Percentiles rank a stretch among this genome's conserved stretches.
Evolutionary conservation across 1,284 basidiomycete genomes (phyloP).

Genomic region (Irpex sp.): DNA sequence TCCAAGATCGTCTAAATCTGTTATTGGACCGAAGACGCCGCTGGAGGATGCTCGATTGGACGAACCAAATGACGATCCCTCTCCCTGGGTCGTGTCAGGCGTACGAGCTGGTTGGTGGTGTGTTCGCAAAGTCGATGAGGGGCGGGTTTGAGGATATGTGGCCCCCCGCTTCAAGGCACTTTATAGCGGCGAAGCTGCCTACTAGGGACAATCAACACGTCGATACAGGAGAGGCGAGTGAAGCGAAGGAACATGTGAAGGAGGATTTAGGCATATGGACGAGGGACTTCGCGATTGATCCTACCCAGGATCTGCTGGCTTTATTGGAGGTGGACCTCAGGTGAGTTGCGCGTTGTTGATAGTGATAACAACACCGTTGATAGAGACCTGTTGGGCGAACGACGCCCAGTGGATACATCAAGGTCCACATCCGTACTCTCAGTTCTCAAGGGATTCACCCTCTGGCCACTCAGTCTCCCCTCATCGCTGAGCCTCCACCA

Average conservation of each 20-base stretch:
- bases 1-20: constrained; percentile 31
- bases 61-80: constrained; percentile 21
- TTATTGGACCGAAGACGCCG: constrained; percentile 34
- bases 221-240: constrained; percentile 9
- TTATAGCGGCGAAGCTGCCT: constrained; percentile 37
- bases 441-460: constrained; percentile 40
- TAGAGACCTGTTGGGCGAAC: neutral
- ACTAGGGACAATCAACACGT: constrained; percentile 10
- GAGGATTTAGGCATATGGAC: constrained; percentile 38
- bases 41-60: constrained; percentile 40
- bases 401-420: constrained; percentile 7
- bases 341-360: constrained; percentile 2
- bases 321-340: constrained; percentile 33
- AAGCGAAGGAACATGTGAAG: constrained; percentile 17
- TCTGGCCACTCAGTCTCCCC: constrained; percentile 19
- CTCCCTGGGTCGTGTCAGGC: constrained; percentile 41
- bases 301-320: constrained; percentile 52
- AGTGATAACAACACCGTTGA: neutral
- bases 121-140: constrained; percentile 42
- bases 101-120: constrained; percentile 52
- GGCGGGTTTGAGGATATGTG: neutral
- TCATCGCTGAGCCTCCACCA: constrained; percentile 20
- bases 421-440: constrained; percentile 32
- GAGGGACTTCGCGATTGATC: constrained; percentile 60
- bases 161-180: constrained; percentile 23